These are phyloP conservation scores for Pyrenophora tritici-repentis DNA, from an alignment of 2,329 filamentous ascomycete genomes.

Conservation along the genomic window DNA sequence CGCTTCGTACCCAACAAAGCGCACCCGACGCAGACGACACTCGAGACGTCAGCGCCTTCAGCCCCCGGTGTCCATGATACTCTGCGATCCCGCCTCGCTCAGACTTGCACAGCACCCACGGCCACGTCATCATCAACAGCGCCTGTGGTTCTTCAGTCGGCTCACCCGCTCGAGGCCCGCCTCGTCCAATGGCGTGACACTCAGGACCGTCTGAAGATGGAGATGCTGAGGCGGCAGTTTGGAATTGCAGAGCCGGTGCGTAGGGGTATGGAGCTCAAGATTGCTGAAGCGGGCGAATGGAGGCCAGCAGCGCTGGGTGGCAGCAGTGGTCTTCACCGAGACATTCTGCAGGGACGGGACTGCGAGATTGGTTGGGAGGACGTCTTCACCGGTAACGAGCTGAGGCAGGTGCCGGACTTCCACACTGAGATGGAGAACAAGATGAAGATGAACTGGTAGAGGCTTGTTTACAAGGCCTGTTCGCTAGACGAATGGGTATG, in stretches of 20 bases:
- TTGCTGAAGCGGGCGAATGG: slow-evolving; percentile 80
- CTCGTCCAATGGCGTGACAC: slow-evolving; percentile 89
- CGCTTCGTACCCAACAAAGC: slow-evolving; percentile 78
- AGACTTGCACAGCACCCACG: slow-evolving; percentile 46
- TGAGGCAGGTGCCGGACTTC: slow-evolving; percentile 71
- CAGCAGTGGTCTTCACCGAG: slow-evolving; percentile 76
- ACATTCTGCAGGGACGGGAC: slow-evolving; percentile 83
- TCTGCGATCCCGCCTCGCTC: slow-evolving; percentile 80
- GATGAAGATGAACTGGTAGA: slow-evolving; percentile 73
- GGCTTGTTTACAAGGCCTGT: not conserved
- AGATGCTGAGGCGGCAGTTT: slow-evolving; percentile 81
- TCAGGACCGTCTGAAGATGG: slow-evolving; percentile 86
- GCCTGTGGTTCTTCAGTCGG: slow-evolving; percentile 59
- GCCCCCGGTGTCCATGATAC: slow-evolving; percentile 93
- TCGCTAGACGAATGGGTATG: not conserved
- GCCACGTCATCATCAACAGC: slow-evolving; percentile 29
- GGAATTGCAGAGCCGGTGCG: slow-evolving; percentile 92
- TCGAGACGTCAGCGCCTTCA: slow-evolving; percentile 71
- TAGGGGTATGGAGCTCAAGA: slow-evolving; percentile 93
- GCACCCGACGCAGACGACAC: slow-evolving; percentile 64
- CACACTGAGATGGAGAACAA: slow-evolving; percentile 94
- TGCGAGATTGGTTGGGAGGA: slow-evolving; percentile 88
- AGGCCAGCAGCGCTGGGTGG: slow-evolving; percentile 72
- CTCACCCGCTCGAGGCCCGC: slow-evolving; percentile 90
- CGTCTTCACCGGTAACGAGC: slow-evolving; percentile 79